Evolutionary conservation across 495 filamentous ascomycete species (phyloP), one percentile per base, ranked within the genome.

Genomic region (Jackrogersella minutella): DNA sequence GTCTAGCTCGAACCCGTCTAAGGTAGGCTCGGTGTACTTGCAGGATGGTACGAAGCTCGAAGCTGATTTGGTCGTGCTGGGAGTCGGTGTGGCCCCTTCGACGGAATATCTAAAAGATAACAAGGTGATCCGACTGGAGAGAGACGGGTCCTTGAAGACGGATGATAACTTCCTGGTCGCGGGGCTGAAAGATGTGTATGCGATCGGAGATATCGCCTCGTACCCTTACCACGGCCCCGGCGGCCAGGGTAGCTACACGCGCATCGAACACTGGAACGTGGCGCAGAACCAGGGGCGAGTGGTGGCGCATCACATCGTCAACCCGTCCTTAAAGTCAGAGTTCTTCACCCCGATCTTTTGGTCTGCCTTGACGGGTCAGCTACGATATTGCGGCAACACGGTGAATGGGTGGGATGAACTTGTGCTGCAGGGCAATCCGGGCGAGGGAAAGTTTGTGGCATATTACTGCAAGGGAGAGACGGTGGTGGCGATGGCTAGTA

Each of bases 201-300:
- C 95, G 36, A 89, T 99, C 63, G 95, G 95, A 49, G 95, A 99
- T 74, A 98, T 99, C 56, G 93, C 95, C 6, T 95, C 93, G 1
- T 97, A 92, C 72, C 94, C 94, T 0, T 99, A 97, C 79, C 85
- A 92, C 74, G 93, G 94, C 1, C 93, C 94, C 0, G 92, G 91
- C n/a, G 86, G 90, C 1, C 79, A 88, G 62, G 90, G 91, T 54
- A 81, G 79, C 3, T 81, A 81, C 22, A 85, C 80, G 4, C 80
- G 92, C 57, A 97, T 97, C 76, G 96, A 99, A 80, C 95, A 99
- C 75, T 99, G 93, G 94, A 93, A 97, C 75, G 95, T 99, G 1
- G 95, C 95, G 2, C 95, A 98, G 77, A 97, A 97, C 66, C 79
- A 90, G 3, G 95, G 95, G 3, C 89, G 94, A 14, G 80, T 81